Percentiles rank a stretch among this genome's conserved stretches.
Evolutionary conservation across 306 rosid genomes (phyloP).

Genomic region (Astragalus membranaceus): DNA sequence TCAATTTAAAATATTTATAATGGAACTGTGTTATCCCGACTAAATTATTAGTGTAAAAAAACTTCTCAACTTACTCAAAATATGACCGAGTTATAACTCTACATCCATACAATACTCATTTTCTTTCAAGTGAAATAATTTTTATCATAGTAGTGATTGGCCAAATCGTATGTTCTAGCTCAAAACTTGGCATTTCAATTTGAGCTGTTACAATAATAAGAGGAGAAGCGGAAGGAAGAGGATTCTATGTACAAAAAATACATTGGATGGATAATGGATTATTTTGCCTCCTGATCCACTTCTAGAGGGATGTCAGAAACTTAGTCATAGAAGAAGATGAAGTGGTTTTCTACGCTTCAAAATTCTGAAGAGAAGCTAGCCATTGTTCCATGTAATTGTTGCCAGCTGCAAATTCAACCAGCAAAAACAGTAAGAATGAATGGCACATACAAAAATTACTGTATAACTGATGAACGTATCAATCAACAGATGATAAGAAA

Average conservation of each 20-base stretch:
- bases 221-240: slow-evolving; percentile 20
- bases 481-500: background rate
- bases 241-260: slow-evolving; percentile 28
- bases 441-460: background rate
- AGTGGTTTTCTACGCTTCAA: slow-evolving; percentile 28
- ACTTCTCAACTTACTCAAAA: background rate
- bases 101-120: background rate
- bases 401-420: slow-evolving; percentile 52
- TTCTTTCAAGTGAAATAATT: background rate
- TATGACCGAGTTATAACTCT: background rate
- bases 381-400: slow-evolving; percentile 58
- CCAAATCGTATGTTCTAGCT: background rate
- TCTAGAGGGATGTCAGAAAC: slow-evolving; percentile 19
- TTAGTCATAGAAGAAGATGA: background rate
- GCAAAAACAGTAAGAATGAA: slow-evolving; percentile 9
- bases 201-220: slow-evolving; percentile 10
- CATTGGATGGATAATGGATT: slow-evolving; percentile 16
- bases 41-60: background rate
- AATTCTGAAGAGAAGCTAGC: slow-evolving; percentile 61
- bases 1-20: background rate
- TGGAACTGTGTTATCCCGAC: background rate
- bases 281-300: slow-evolving; percentile 24
- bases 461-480: background rate
- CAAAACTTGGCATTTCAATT: slow-evolving; percentile 9
- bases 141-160: background rate